Evolutionary conservation across 768 basidiomycete genomes (phyloP), one percentile per base, ranked within the genome.

Genomic region (Leucocoprinus leucothites): DNA sequence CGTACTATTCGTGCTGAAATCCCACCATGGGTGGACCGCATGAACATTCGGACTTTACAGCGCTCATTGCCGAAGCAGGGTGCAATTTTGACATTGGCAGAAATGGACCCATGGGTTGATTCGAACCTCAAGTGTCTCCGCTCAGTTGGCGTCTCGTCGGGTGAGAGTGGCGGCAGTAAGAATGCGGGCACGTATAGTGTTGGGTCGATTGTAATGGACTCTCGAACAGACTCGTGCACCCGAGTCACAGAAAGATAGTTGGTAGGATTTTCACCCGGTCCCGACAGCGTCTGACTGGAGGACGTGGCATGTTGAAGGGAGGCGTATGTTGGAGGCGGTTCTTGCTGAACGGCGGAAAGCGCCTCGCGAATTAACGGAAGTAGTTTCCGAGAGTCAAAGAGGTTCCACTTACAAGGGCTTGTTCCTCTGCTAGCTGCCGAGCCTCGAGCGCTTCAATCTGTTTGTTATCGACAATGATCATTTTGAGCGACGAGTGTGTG

Each of bases 321-420:
- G n/a, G 67, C 63, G 51, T 70, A 70, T 19, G 69, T 68, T 11
- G 69, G 69, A 0, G 67, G 69, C 4, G 66, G 69, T 46, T 70
- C 69, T 53, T 65, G 60, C 61, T 65, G 41, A n/a, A 21, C 11
- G 31, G 31, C 31, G 7, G 35, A 28, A 18, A 43, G 14, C 51
- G 40, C 31, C 31, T 5, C 31, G 11, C 11, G 5, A 5, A 31
- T 11, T 11, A 31, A 31, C 31, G 11, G 5, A 11, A 31, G 31
- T 11, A 31, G 11, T 5, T 31, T 31, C 31, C 31, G 31, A 31
- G n/a, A 26, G 44, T 21, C 25, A 11, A 22, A 21, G 13, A 26
- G 31, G 21, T 19, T 24, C 22, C 41, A 49, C 61, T 57, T 25
- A 63, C 52, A 51, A 64, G 60, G 16, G 60, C 51, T 65, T 56